Evolutionary conservation across 116 monocot genomes (phyloP).

Genomic region (Dioscorea cayenensis): DNA sequence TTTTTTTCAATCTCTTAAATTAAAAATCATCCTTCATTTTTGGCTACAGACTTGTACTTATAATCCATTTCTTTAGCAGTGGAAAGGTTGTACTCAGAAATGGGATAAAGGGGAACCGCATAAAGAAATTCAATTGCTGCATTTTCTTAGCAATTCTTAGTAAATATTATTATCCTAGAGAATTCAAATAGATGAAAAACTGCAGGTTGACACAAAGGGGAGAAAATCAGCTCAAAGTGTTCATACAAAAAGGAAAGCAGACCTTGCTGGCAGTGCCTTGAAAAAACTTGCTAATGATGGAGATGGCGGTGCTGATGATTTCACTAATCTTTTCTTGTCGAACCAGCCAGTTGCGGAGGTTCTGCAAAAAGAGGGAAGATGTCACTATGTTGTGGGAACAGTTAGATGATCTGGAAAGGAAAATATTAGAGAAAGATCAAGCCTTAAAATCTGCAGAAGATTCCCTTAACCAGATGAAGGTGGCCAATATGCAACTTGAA

Average conservation of each 20-base stretch:
- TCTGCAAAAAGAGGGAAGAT: slow-evolving; percentile 45
- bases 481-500: slow-evolving; percentile 26
- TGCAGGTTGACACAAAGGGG: slow-evolving; percentile 37
- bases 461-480: slow-evolving; percentile 43
- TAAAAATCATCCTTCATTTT: too few relatives aligned
- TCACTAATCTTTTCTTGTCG: slow-evolving; percentile 23
- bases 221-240: slow-evolving; percentile 35
- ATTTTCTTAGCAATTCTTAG: neutral
- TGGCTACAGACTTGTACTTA: too few relatives aligned
- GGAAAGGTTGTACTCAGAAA: too few relatives aligned
- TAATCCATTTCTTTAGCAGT: too few relatives aligned
- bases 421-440: slow-evolving; percentile 75
- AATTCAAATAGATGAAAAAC: neutral
- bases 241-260: slow-evolving; percentile 44
- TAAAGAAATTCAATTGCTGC: neutral
- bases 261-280: slow-evolving; percentile 16
- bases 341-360: slow-evolving; percentile 13
- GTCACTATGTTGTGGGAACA: slow-evolving; percentile 46
- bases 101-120: too few relatives aligned
- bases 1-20: too few relatives aligned
- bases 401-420: slow-evolving; percentile 51
- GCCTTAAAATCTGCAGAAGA: slow-evolving; percentile 52
- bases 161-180: neutral
- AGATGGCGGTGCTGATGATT: slow-evolving; percentile 25
- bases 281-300: slow-evolving; percentile 9